Percentiles rank a stretch among this genome's conserved stretches.
These are phyloP conservation scores for Plantago lanceolata DNA, from an alignment of 305 asterid species.

Conservation along the genomic window DNA sequence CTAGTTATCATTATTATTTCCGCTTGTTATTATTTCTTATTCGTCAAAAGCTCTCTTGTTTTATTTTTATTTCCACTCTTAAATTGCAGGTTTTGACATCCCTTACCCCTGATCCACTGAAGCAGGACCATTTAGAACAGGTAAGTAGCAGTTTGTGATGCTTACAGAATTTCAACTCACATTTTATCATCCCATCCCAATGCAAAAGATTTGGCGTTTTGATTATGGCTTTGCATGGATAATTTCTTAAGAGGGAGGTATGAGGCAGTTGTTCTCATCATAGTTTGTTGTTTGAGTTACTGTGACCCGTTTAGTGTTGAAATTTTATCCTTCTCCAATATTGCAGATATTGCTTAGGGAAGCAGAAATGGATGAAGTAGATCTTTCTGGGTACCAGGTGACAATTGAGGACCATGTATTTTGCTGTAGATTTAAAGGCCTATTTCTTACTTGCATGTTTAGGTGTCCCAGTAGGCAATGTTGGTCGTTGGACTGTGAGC, in stretches of 20 bases:
- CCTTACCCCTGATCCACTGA: slow-evolving; percentile 76
- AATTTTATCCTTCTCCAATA: slow-evolving; percentile 20
- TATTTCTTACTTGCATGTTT: too few species aligned
- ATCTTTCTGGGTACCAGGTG: slow-evolving; percentile 70
- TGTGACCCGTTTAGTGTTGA: neutral
- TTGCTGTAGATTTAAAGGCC: neutral
- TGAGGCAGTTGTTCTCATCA: too few species aligned
- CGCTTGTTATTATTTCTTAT: neutral
- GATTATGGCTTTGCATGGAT: neutral
- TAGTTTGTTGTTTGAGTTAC: neutral
- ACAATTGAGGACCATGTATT: slow-evolving; percentile 28
- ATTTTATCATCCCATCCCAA: neutral
- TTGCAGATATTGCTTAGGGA: slow-evolving; percentile 95
- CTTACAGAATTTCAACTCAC: too few species aligned
- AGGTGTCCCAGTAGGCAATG: neutral
- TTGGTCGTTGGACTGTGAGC: slow-evolving; percentile 7
- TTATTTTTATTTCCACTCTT: slow-evolving; percentile 13
- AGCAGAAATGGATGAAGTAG: slow-evolving; percentile 94
- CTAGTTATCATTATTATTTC: slow-evolving; percentile 36
- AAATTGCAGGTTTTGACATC: slow-evolving; percentile 59
- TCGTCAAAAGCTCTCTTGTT: slow-evolving; percentile 17
- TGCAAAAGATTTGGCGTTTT: neutral
- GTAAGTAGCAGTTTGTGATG: slow-evolving; percentile 26
- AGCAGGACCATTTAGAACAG: slow-evolving; percentile 87
- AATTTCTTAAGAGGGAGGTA: too few species aligned